Evolutionary conservation across 1,284 basidiomycete species (phyloP), one percentile per base, ranked within the genome.

Genomic region (Heterobasidion irregulare): DNA sequence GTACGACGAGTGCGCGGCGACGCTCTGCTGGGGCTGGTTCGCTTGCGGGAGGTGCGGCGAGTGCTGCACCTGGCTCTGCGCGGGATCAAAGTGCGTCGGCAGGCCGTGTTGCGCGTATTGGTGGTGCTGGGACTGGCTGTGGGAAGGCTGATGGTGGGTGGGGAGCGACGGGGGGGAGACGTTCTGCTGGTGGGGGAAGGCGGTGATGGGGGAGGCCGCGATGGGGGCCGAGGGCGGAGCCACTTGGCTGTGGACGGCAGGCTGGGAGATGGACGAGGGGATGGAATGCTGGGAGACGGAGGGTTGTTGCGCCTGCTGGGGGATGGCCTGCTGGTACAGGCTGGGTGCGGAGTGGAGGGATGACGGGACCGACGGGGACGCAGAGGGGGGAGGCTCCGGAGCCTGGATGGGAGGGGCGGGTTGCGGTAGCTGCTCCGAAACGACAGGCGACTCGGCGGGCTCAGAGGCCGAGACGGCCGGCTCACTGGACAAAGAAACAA

Each of bases 81-180:
- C 64, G 36, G 80, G 76, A 49, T 86, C 84, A 57, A 84, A 76
- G 58, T 86, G 83, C 1, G 78, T 76, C 4, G 79, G 75, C 34
- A 87, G 73, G 26, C 76, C 77, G 57, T 84, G 84, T 53, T 85
- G 84, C 9, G 77, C 70, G 64, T 84, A 85, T 57, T 82, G 77
- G 56, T 82, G 81, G 52, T 79, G 77, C 32, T 64, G 65, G 9
- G 53, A 58, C 55, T 58, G 62, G 41, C 58, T 56, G 33, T 65
- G 64, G 44, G 51, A 55, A 44, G 52, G 58, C 50, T 63, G 57
- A 38, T 64, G 55, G 26, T 53, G 57, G n/a, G 60, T 13, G 53
- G 54, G 15, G 54, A 55, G 9, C 56, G 54, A 58, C 61, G 52
- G 64, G 60, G 49, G 66, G 59, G 35, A 64, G 54, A 26, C 61